A percentile compares a stretch with the other conserved stretches of the same genome.
These are phyloP conservation scores for Tolypocladium capitatum DNA, from an alignment of 2,329 filamentous ascomycete species.

Conservation along the genomic window DNA sequence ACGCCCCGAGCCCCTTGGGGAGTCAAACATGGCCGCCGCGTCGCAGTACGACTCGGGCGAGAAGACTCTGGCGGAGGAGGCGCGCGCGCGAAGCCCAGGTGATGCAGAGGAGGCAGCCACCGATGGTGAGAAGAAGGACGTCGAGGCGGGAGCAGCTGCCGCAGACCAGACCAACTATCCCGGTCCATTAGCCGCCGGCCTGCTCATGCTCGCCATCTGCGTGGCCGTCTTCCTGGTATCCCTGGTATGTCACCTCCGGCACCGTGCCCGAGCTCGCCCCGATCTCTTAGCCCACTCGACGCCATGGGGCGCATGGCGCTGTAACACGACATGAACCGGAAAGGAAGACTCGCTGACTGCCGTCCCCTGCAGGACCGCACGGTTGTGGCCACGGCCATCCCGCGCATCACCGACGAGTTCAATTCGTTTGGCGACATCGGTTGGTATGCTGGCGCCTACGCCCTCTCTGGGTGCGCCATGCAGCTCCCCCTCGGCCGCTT, in stretches of 20 bases:
- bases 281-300: no score
- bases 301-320: no score
- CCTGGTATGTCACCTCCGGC: neutral
- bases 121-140: no score
- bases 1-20: no score
- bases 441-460: slow-evolving; percentile 18
- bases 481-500: slow-evolving; percentile 14
- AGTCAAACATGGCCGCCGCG: no score
- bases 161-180: neutral
- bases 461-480: slow-evolving; percentile 12
- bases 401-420: slow-evolving; percentile 19
- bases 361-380: slow-evolving; percentile 16
- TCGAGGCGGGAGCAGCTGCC: neutral
- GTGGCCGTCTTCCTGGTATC: slow-evolving; percentile 6
- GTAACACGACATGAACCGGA: no score
- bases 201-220: slow-evolving; percentile 1
- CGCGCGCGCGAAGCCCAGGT: no score
- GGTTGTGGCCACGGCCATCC: slow-evolving; percentile 23
- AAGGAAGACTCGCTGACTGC: neutral
- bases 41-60: no score
- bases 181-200: neutral
- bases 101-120: no score
- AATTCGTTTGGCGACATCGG: slow-evolving; percentile 28
- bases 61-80: no score
- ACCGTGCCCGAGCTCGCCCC: no score